A percentile compares a stretch with the other conserved stretches of the same genome.
These are phyloP conservation scores for Elongisporangium prolatum DNA, from an alignment of 352 stramenopile genomes.

Conservation along the genomic window DNA sequence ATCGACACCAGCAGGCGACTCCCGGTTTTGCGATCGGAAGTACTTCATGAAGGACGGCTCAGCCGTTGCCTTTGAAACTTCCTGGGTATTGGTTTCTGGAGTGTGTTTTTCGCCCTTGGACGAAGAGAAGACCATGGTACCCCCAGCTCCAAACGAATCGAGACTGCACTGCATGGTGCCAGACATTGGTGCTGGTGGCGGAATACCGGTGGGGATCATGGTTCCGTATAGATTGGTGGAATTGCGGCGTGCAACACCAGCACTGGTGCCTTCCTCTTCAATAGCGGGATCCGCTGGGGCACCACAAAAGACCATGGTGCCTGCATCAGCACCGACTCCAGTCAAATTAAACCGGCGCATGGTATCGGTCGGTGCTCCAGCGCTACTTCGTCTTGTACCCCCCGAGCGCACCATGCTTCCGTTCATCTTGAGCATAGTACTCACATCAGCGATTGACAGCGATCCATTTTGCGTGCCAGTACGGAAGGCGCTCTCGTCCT, in stretches of 20 bases:
- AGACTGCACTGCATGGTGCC: slow-evolving; percentile 9
- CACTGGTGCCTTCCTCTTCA: slow-evolving; percentile 6
- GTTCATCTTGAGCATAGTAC: slow-evolving; percentile 48
- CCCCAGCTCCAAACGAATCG: not conserved
- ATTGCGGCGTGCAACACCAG: slow-evolving; percentile 26
- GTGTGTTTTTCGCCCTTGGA: slow-evolving; percentile 8
- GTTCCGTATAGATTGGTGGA: slow-evolving; percentile 60
- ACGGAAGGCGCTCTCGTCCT: slow-evolving; percentile 57
- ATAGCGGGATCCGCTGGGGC: slow-evolving; percentile 9
- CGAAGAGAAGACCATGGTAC: slow-evolving; percentile 4
- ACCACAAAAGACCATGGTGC: slow-evolving; percentile 52
- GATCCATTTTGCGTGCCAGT: slow-evolving; percentile 55
- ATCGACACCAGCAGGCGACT: slow-evolving; percentile 6
- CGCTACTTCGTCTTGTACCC: slow-evolving; percentile 11
- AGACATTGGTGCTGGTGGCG: slow-evolving; percentile 16
- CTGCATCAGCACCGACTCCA: slow-evolving; percentile 1
- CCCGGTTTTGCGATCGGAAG: slow-evolving; percentile 41
- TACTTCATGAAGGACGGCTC: slow-evolving; percentile 86
- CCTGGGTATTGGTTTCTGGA: slow-evolving; percentile 15
- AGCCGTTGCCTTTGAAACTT: not conserved
- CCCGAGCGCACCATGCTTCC: slow-evolving; percentile 17
- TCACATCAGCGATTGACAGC: slow-evolving; percentile 56
- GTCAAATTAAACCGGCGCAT: slow-evolving; percentile 27
- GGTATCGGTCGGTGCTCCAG: slow-evolving; percentile 12
- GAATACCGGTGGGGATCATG: slow-evolving; percentile 29